Conservation (phyloP, 768 basidiomycete species). For the Krasilnikovozyma curviuscula region DNA sequence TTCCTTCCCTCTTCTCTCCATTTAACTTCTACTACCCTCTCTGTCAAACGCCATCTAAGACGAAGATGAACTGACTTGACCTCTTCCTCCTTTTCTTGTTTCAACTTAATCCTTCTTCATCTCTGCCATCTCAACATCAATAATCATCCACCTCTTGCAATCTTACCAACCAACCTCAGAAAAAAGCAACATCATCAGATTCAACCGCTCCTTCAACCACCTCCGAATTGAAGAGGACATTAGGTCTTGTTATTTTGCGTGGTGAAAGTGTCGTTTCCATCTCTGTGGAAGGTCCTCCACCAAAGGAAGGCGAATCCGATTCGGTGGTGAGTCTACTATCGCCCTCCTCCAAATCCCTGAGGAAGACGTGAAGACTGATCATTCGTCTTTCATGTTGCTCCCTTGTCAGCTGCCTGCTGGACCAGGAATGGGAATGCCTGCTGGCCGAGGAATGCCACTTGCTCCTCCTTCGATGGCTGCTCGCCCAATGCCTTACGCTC, state of each 20-base stretch:
- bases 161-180: too few species aligned
- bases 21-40: too few species aligned
- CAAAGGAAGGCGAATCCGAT: conserved; percentile 73
- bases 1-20: too few species aligned
- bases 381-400: conserved; percentile 7
- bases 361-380: background rate
- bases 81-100: too few species aligned
- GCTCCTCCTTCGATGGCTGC: conserved; percentile 27
- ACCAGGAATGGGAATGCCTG: conserved; percentile 86
- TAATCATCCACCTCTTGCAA: too few species aligned
- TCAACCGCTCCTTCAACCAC: conserved; percentile 4
- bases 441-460: conserved; percentile 80
- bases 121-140: too few species aligned
- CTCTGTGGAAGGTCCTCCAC: conserved; percentile 86
- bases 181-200: too few species aligned
- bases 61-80: too few species aligned
- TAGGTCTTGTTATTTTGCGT: conserved; percentile 89
- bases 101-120: too few species aligned
- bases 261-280: conserved; percentile 93
- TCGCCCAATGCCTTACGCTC: conserved; percentile 28
- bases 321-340: conserved; percentile 41
- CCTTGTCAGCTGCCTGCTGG: conserved; percentile 54
- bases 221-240: conserved; percentile 86
- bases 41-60: too few species aligned
- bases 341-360: background rate